Conservation (phyloP, 345 rosid genomes). For the Linum tenue region DNA sequence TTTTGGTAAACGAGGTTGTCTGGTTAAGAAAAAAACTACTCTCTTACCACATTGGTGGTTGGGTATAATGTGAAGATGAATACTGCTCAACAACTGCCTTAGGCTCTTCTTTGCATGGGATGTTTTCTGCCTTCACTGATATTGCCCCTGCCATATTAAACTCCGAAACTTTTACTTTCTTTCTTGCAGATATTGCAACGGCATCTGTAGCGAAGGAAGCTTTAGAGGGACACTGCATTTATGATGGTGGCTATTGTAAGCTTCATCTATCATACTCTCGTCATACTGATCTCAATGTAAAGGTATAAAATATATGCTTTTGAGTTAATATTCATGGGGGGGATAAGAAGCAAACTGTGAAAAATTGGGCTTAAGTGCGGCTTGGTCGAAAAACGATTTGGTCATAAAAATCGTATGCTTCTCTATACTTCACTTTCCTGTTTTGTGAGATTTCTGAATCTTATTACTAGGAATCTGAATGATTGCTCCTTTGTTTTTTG, state of each 20-base stretch:
- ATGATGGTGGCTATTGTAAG: slow-evolving; percentile 99
- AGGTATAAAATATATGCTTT: slow-evolving; percentile 74
- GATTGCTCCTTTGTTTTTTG: slow-evolving; percentile 6
- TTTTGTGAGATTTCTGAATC: slow-evolving; percentile 5
- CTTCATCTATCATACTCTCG: slow-evolving; percentile 99
- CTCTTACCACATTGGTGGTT: too few species aligned
- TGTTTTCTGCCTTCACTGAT: too few species aligned
- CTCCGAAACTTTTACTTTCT: not conserved
- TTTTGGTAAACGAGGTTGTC: too few species aligned
- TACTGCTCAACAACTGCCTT: too few species aligned
- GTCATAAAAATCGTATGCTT: slow-evolving; percentile 40
- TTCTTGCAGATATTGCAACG: slow-evolving; percentile 57
- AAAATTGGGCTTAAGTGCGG: slow-evolving; percentile 33
- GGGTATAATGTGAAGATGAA: too few species aligned
- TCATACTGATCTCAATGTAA: slow-evolving; percentile 99
- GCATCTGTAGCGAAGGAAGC: slow-evolving; percentile 86
- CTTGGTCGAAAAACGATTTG: slow-evolving; percentile 34
- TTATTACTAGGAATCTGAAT: slow-evolving; percentile 4
- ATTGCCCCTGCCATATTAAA: not conserved
- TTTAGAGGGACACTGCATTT: slow-evolving; percentile 95
- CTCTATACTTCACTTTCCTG: slow-evolving; percentile 28
- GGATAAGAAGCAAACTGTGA: slow-evolving; percentile 21
- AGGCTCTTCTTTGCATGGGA: too few species aligned
- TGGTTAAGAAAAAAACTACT: too few species aligned
- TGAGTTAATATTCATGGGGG: slow-evolving; percentile 44